Evolutionary conservation across 2,329 filamentous ascomycete species (phyloP), one percentile per base, ranked within the genome.

Genomic region (Pseudogymnoascus sp.): DNA sequence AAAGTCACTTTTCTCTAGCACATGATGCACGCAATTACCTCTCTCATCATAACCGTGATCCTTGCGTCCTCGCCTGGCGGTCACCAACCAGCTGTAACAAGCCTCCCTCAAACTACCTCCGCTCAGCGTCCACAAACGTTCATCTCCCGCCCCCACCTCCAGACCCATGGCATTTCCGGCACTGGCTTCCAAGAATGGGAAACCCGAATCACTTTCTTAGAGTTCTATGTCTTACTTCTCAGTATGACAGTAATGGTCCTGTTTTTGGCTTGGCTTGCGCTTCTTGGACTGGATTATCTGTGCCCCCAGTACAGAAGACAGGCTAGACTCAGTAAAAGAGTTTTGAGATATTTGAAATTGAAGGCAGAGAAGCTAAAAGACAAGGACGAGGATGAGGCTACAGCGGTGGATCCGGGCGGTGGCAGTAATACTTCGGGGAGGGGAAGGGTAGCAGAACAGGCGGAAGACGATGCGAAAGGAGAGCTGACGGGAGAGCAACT

Each of bases 141-240:
- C n/a, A 11, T 55, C 26, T 33, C 49, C 10, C 45, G 45, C n/a
- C 26, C 45, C 16, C 45, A 55, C 10, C 26, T 55, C n/a, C 26
- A 55, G n/a, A 33, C 45, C 49, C 49, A 55, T 19, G 49, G 49
- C n/a, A 55, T 55, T 33, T 33, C 29, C 16, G 49, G 16, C 16
- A 55, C 49, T 5, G 49, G 49, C 29, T 55, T 19, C 21, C n/a
- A 55, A 33, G 29, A 55, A 55, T 60, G 58, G 33, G 58, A 60
- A 31, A 33, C 26, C 10, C 58, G 58, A n/a, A 60, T 60, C 5
- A 39, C 58, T 16, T 26, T 3, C 37, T n/a, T 60, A 11, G 58
- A 60, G 33, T 41, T 60, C 19, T 60, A 38, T 23, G 58, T 60
- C 23, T 5, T 60, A 4, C 58, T 60, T 16, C 19, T 60, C n/a